These are phyloP conservation scores for Mediolabrus comicus DNA, from an alignment of 108 stramenopile genomes.

Conservation along the genomic window DNA sequence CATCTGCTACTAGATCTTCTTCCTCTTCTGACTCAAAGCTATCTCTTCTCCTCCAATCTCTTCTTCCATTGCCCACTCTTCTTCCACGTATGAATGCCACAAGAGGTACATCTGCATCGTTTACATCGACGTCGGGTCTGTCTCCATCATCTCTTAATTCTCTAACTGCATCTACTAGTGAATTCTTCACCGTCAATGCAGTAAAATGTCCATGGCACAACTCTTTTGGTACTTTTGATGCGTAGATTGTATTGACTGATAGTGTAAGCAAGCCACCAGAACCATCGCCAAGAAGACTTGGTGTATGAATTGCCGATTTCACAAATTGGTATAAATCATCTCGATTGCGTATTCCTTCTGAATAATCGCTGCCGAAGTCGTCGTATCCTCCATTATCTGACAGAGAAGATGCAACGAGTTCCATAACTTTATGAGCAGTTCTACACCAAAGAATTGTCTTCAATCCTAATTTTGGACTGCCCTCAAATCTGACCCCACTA, in stretches of 20 bases:
- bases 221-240: constrained; percentile 54
- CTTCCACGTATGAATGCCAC: constrained; percentile 58
- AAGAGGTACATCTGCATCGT: constrained; percentile 78
- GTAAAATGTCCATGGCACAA: constrained; percentile 80
- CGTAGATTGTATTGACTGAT: constrained; percentile 54
- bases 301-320: constrained; percentile 42
- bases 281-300: constrained; percentile 64
- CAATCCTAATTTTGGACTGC: constrained; percentile 44
- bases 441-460: constrained; percentile 63
- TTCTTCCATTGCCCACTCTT: constrained; percentile 5
- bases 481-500: constrained; percentile 34
- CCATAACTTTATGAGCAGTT: constrained; percentile 78
- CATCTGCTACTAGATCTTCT: constrained; percentile 48
- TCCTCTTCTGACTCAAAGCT: constrained; percentile 15
- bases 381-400: background rate
- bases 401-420: constrained; percentile 46
- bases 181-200: constrained; percentile 79
- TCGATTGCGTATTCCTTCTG: constrained; percentile 35
- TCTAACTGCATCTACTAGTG: constrained; percentile 70
- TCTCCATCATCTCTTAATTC: constrained; percentile 61
- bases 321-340: constrained; percentile 63
- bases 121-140: constrained; percentile 71
- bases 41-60: constrained; percentile 6
- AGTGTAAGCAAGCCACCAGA: constrained; percentile 66
- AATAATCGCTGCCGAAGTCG: constrained; percentile 6